These are phyloP conservation scores for Coelastrella sp. DNA, from an alignment of 139 green algal genomes.

Conservation along the genomic window DNA sequence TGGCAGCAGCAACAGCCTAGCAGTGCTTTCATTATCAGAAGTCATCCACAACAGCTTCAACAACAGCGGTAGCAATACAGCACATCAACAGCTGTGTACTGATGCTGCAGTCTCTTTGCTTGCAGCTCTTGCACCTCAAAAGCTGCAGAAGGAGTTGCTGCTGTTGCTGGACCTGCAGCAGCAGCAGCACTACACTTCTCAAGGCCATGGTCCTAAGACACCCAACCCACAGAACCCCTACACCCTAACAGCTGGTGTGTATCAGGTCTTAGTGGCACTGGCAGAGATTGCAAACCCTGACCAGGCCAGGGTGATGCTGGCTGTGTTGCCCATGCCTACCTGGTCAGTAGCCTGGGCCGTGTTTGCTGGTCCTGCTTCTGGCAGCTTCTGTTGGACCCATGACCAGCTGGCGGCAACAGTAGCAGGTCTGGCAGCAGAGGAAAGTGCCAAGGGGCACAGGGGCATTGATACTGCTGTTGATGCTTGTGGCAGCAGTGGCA, in stretches of 20 bases:
- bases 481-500: not conserved
- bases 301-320: conserved; percentile 9
- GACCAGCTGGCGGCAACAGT: conserved; percentile 18
- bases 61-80: not conserved
- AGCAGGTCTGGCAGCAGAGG: not conserved
- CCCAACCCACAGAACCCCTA: not conserved
- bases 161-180: conserved; percentile 8
- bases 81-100: not conserved
- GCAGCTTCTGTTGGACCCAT: conserved; percentile 18
- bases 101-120: conserved; percentile 7
- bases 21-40: not conserved
- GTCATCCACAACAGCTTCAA: conserved; percentile 21
- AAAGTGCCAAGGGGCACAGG: not conserved
- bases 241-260: not conserved
- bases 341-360: conserved; percentile 27
- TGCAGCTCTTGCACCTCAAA: not conserved
- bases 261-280: not conserved
- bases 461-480: not conserved
- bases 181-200: not conserved
- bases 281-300: not conserved
- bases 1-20: not conserved
- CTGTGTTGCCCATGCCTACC: conserved; percentile 2
- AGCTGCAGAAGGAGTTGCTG: conserved; percentile 26
- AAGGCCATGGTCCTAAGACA: not conserved
- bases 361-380: conserved; percentile 6